Conservation (phyloP, 179 eudicot genomes). For the Patellifolia procumbens region DNA sequence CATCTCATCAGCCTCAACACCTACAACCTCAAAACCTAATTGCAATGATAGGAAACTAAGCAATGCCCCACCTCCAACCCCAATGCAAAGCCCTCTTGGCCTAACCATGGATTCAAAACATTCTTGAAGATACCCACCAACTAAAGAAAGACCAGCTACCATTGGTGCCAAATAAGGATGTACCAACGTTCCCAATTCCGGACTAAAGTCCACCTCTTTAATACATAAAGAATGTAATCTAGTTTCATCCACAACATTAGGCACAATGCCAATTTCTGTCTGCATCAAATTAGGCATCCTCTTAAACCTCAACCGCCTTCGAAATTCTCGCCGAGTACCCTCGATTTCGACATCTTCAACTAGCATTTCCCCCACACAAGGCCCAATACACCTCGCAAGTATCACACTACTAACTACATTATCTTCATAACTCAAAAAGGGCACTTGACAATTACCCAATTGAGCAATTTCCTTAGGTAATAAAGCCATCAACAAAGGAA, state of each 20-base stretch:
- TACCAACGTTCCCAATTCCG: constrained; percentile 51
- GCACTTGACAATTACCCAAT: constrained; percentile 39
- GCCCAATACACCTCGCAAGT: constrained; percentile 49
- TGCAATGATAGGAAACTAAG: constrained; percentile 48
- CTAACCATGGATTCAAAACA: constrained; percentile 35
- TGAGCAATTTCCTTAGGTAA: constrained; percentile 44
- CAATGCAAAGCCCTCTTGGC: constrained; percentile 73
- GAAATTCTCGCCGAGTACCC: constrained; percentile 45
- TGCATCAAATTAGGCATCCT: constrained; percentile 86
- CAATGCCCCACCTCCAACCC: constrained; percentile 94
- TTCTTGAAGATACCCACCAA: constrained; percentile 37
- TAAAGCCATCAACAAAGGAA: constrained; percentile 49
- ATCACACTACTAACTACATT: constrained; percentile 52
- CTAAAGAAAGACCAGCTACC: constrained; percentile 65
- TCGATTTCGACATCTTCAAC: constrained; percentile 71
- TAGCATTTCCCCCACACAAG: constrained; percentile 70
- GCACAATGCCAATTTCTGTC: constrained; percentile 54
- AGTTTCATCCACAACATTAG: constrained; percentile 18
- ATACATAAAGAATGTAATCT: constrained; percentile 20
- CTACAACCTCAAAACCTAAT: constrained; percentile 65
- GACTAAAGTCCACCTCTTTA: constrained; percentile 40
- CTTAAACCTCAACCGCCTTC: constrained; percentile 90
- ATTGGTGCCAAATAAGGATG: constrained; percentile 78
- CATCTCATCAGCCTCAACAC: constrained; percentile 69
- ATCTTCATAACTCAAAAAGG: constrained; percentile 70